phyloP scores from a whole-genome alignment of 306 rosid species.

The Sesbania bispinosa region DNA sequence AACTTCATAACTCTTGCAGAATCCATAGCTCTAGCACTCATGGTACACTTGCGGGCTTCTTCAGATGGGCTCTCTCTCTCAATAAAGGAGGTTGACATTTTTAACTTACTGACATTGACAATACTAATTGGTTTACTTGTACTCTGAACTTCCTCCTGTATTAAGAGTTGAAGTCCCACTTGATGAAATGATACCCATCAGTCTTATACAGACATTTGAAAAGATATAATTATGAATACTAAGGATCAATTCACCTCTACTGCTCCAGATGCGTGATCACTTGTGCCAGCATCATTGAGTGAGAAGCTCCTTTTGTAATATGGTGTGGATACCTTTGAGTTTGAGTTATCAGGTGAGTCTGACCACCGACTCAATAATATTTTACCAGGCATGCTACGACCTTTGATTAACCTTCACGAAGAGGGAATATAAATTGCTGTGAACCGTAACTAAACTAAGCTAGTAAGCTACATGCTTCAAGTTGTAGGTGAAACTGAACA shows the following conservation, averaged over 20 bases:
- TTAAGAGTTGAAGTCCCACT: constrained; percentile 33
- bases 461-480: too few species aligned
- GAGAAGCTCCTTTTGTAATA: constrained; percentile 58
- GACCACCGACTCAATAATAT: constrained; percentile 65
- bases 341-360: constrained; percentile 38
- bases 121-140: constrained; percentile 36
- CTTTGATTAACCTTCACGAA: constrained; percentile 75
- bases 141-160: constrained; percentile 61
- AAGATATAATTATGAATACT: background rate
- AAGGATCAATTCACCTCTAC: constrained; percentile 53
- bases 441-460: too few species aligned
- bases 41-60: constrained; percentile 49
- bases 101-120: constrained; percentile 47
- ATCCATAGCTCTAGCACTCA: constrained; percentile 90
- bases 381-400: constrained; percentile 93
- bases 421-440: constrained; percentile 19
- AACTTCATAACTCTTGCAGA: constrained; percentile 84
- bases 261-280: constrained; percentile 43
- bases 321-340: constrained; percentile 40
- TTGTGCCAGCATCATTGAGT: constrained; percentile 57
- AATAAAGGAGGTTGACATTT: constrained; percentile 33
- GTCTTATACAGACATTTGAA: background rate
- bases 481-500: too few species aligned
- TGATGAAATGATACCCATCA: constrained; percentile 3
- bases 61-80: constrained; percentile 46